These are phyloP conservation scores for Cicer cuneatum DNA, from an alignment of 306 rosid genomes.

Conservation along the genomic window DNA sequence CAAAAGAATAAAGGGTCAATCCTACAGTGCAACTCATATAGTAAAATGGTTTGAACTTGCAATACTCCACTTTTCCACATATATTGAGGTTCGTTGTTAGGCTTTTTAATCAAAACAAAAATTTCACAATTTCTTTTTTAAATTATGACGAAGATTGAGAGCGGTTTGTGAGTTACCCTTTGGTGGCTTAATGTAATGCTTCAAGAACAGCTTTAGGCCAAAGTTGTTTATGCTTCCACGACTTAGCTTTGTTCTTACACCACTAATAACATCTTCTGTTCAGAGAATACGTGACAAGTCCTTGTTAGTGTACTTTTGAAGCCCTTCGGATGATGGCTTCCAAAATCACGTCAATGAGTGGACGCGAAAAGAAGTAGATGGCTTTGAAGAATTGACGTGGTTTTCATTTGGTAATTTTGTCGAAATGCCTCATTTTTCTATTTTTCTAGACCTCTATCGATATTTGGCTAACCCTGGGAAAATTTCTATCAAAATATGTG, in stretches of 20 bases:
- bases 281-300: constrained; percentile 79
- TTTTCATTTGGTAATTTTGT: constrained; percentile 36
- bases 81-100: no score
- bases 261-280: constrained; percentile 78
- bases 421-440: constrained; percentile 21
- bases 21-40: no score
- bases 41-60: no score
- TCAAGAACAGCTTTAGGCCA: constrained; percentile 89
- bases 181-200: constrained; percentile 78
- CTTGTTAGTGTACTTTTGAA: constrained; percentile 64
- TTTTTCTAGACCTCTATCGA: no score
- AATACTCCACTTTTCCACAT: no score
- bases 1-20: neutral
- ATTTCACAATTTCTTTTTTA: neutral
- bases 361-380: constrained; percentile 36
- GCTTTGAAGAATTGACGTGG: constrained; percentile 2
- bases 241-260: constrained; percentile 67
- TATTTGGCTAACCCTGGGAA: no score
- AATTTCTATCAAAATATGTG: no score
- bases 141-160: constrained; percentile 59
- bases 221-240: constrained; percentile 64
- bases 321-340: constrained; percentile 42
- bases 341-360: constrained; percentile 55
- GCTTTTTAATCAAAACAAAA: neutral
- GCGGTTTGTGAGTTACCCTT: constrained; percentile 61